phyloP scores from a whole-genome alignment of 345 rosid genomes.

The Camelina laxa region DNA sequence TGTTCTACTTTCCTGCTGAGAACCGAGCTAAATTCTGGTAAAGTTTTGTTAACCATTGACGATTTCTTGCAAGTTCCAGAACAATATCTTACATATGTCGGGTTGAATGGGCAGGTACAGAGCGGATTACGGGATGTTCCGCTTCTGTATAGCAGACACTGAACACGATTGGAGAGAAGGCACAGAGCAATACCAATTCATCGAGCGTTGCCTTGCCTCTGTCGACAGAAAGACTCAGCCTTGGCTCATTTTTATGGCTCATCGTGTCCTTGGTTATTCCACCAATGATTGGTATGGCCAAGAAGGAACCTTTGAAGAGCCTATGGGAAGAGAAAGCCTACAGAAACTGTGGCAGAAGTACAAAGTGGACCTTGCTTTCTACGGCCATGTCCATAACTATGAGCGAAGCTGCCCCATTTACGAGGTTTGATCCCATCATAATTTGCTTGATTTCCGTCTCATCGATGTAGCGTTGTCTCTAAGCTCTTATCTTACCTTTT shows the following conservation, averaged over 20 bases:
- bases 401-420: slow-evolving; percentile 82
- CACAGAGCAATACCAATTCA: slow-evolving; percentile 67
- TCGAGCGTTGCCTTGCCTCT: slow-evolving; percentile 70
- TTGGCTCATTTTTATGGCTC: slow-evolving; percentile 79
- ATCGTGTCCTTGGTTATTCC: slow-evolving; percentile 81
- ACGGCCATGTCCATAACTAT: slow-evolving; percentile 84
- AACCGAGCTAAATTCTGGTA: slow-evolving; percentile 65
- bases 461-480: slow-evolving; percentile 9
- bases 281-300: slow-evolving; percentile 54
- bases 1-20: slow-evolving; percentile 71
- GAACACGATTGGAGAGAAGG: slow-evolving; percentile 93
- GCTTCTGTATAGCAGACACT: slow-evolving; percentile 74
- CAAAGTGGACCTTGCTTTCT: slow-evolving; percentile 82
- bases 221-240: slow-evolving; percentile 81
- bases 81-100: not conserved
- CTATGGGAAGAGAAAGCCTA: slow-evolving; percentile 77
- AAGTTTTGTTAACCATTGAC: slow-evolving; percentile 7
- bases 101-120: slow-evolving; percentile 54
- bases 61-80: not conserved
- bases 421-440: slow-evolving; percentile 50
- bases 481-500: not conserved
- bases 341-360: slow-evolving; percentile 89
- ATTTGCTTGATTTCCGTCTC: not conserved
- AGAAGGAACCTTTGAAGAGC: slow-evolving; percentile 71
- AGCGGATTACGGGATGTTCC: slow-evolving; percentile 83